Percentiles rank a stretch among this genome's conserved stretches.
Conservation (phyloP, 2,329 filamentous ascomycete species). For the Ophiostoma novo-ulmi region DNA sequence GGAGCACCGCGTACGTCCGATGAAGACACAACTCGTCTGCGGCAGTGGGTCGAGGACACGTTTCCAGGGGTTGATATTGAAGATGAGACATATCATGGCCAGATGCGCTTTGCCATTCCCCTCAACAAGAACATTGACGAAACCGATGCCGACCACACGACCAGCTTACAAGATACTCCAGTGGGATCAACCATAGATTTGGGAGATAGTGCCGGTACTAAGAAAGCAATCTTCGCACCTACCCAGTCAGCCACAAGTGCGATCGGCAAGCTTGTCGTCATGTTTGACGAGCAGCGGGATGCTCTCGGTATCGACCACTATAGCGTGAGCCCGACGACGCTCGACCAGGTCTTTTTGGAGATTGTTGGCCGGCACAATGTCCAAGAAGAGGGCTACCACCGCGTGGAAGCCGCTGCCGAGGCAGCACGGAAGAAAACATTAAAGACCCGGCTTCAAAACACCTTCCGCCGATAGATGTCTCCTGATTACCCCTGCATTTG, state of each 20-base stretch:
- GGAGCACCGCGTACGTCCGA: conserved; percentile 67
- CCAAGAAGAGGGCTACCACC: conserved; percentile 61
- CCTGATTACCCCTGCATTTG: not conserved
- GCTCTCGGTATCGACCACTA: conserved; percentile 75
- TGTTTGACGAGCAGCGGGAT: conserved; percentile 66
- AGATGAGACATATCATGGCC: conserved; percentile 73
- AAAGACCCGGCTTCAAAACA: not conserved
- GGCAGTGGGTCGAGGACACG: conserved; percentile 56
- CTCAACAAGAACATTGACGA: conserved; percentile 31
- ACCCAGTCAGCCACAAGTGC: conserved; percentile 39
- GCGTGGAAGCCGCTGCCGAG: conserved; percentile 13
- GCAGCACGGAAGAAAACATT: not conserved
- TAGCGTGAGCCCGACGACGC: conserved; percentile 76
- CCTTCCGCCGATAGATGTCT: not conserved
- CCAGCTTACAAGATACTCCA: not conserved
- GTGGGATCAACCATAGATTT: not conserved
- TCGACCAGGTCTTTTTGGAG: conserved; percentile 84
- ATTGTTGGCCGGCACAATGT: conserved; percentile 79
- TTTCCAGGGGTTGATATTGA: conserved; percentile 66
- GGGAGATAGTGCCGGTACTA: not conserved
- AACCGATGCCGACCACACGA: conserved; percentile 27
- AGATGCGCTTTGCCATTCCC: conserved; percentile 77
- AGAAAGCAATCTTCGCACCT: not conserved
- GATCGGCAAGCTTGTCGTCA: conserved; percentile 64
- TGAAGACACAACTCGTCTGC: conserved; percentile 62